These are phyloP conservation scores for Termitomyces sp. DNA, from an alignment of 768 basidiomycete genomes.

Conservation along the genomic window DNA sequence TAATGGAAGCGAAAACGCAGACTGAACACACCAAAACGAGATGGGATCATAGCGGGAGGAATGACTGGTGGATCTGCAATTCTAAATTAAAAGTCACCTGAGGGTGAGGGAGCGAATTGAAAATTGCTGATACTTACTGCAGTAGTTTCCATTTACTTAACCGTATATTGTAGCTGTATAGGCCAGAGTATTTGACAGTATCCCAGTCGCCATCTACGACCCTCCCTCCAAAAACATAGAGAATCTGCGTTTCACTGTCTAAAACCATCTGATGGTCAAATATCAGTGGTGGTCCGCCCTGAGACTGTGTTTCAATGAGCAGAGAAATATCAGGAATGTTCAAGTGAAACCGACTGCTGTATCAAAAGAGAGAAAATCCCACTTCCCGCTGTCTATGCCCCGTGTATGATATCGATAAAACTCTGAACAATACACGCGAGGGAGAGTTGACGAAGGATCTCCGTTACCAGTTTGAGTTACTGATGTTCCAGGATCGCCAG, in stretches of 20 bases:
- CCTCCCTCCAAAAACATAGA: conserved; percentile 76
- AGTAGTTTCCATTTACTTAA: conserved; percentile 62
- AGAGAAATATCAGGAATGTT: not conserved
- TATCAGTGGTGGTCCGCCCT: conserved; percentile 66
- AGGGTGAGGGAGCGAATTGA: not conserved
- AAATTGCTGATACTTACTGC: conserved; percentile 40
- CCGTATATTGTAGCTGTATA: conserved; percentile 68
- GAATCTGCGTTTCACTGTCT: conserved; percentile 60
- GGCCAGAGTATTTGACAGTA: conserved; percentile 54
- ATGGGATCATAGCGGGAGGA: conserved; percentile 40
- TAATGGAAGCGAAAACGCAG: not conserved
- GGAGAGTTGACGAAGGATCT: conserved; percentile 7
- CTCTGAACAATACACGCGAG: conserved; percentile 48
- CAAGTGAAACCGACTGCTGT: conserved; percentile 44
- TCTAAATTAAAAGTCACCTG: conserved; percentile 7
- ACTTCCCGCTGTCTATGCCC: conserved; percentile 56
- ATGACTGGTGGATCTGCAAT: conserved; percentile 21
- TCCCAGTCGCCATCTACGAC: conserved; percentile 63
- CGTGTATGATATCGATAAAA: conserved; percentile 73
- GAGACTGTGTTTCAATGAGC: conserved; percentile 30
- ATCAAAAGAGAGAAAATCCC: conserved; percentile 66
- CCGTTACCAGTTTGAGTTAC: conserved; percentile 7
- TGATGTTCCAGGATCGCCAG: conserved; percentile 15
- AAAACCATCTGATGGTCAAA: conserved; percentile 82
- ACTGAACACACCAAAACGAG: conserved; percentile 49